Conservation (phyloP, 345 rosid species). For the Toxicodendron radicans region DNA sequence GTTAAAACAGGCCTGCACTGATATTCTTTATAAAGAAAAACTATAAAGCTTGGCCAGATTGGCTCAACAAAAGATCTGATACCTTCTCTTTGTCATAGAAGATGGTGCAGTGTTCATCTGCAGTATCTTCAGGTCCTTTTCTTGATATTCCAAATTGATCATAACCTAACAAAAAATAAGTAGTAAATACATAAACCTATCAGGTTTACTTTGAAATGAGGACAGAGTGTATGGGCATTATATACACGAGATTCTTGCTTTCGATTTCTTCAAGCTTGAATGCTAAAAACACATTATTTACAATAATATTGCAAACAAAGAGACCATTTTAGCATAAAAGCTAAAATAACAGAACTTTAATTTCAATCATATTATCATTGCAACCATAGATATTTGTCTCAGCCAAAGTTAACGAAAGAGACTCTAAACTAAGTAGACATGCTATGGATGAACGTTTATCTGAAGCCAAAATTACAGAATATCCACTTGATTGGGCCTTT, state of each 20-base stretch:
- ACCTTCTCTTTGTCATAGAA: conserved; percentile 94
- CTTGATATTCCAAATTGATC: conserved; percentile 91
- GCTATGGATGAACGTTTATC: too few relatives aligned
- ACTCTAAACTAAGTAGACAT: too few relatives aligned
- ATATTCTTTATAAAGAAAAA: conserved; percentile 4
- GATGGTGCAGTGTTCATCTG: conserved; percentile 84
- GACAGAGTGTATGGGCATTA: not conserved
- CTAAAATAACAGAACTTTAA: not conserved
- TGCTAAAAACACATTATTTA: not conserved
- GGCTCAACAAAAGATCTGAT: conserved; percentile 17
- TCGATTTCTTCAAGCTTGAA: not conserved
- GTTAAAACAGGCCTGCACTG: conserved; percentile 1
- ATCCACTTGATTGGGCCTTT: too few relatives aligned
- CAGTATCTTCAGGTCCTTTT: conserved; percentile 74
- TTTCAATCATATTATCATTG: too few relatives aligned
- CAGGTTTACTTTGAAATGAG: not conserved
- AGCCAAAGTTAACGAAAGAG: too few relatives aligned
- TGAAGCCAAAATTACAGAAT: too few relatives aligned
- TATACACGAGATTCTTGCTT: not conserved
- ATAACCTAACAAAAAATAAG: conserved; percentile 45
- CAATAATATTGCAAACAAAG: not conserved
- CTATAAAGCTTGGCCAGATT: not conserved
- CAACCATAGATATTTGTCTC: not conserved
- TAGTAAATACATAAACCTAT: not conserved
- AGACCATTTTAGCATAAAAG: not conserved